Conservation (phyloP, 2,329 filamentous ascomycete genomes). For the Colletotrichum graminicola region DNA sequence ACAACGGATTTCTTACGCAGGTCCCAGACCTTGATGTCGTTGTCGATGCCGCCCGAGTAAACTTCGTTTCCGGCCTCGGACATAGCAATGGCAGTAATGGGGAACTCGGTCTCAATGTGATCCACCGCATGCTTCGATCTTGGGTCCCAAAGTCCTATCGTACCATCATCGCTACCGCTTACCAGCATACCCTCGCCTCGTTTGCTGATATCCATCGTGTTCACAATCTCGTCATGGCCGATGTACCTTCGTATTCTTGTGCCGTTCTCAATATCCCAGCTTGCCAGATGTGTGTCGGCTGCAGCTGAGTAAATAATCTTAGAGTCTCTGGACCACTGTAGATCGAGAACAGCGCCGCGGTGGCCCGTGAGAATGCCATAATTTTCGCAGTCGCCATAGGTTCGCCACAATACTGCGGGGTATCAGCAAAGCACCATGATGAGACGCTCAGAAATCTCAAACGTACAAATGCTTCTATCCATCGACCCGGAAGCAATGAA, state of each 20-base stretch:
- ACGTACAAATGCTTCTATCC: constrained; percentile 87
- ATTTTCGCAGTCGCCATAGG: constrained; percentile 93
- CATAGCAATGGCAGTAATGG: constrained; percentile 91
- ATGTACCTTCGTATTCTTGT: constrained; percentile 90
- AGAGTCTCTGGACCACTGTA: constrained; percentile 97
- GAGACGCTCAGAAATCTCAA: constrained; percentile 31
- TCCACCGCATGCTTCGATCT: constrained; percentile 89
- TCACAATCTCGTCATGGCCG: constrained; percentile 97
- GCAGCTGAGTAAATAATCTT: constrained; percentile 91
- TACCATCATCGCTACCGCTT: constrained; percentile 93
- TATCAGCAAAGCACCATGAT: constrained; percentile 18
- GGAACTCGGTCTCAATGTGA: constrained; percentile 91
- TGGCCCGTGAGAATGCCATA: constrained; percentile 91
- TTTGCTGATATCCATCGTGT: constrained; percentile 87
- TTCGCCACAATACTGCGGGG: constrained; percentile 87
- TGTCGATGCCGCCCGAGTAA: constrained; percentile 94
- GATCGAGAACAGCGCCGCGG: constrained; percentile 88
- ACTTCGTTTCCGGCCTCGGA: constrained; percentile 95
- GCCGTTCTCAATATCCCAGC: constrained; percentile 95
- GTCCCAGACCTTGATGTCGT: constrained; percentile 98
- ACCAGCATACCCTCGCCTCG: constrained; percentile 91
- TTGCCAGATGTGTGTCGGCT: constrained; percentile 91
- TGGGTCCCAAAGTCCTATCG: constrained; percentile 96
- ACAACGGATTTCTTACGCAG: constrained; percentile 89
- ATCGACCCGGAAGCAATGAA: constrained; percentile 95